A percentile compares a stretch with the other conserved stretches of the same genome.
Evolutionary conservation across 352 stramenopile species (phyloP).

Genomic region (Peronosclerospora sorghi): DNA sequence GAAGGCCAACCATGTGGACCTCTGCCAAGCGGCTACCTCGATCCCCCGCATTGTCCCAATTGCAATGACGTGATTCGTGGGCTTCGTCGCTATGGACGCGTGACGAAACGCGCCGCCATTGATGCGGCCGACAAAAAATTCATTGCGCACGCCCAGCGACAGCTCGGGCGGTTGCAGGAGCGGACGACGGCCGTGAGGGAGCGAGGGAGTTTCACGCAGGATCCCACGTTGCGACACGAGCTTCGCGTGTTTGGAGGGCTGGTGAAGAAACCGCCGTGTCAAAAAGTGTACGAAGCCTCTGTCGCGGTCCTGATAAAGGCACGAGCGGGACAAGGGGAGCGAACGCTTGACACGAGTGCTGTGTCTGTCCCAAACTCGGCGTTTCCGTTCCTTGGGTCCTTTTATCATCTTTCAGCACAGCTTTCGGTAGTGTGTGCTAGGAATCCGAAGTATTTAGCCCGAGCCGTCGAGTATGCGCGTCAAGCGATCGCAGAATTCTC

Average conservation of each 20-base stretch:
- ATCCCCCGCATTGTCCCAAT: slow-evolving; percentile 31
- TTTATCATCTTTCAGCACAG: slow-evolving; percentile 18
- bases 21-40: slow-evolving; percentile 17
- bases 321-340: slow-evolving; percentile 14
- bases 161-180: slow-evolving; percentile 14
- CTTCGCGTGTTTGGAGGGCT: slow-evolving; percentile 10
- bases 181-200: slow-evolving; percentile 10
- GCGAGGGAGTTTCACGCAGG: slow-evolving; percentile 4
- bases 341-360: slow-evolving; percentile 11
- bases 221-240: slow-evolving; percentile 14
- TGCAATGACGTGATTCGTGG: slow-evolving; percentile 31
- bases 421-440: slow-evolving; percentile 4
- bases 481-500: slow-evolving; percentile 10
- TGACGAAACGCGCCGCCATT: slow-evolving; percentile 31
- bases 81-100: slow-evolving; percentile 30
- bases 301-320: slow-evolving; percentile 17
- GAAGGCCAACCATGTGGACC: slow-evolving; percentile 12
- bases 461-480: slow-evolving; percentile 7
- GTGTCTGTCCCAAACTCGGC: slow-evolving; percentile 23
- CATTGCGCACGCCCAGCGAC: slow-evolving; percentile 19
- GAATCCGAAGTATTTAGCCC: not conserved
- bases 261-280: slow-evolving; percentile 19
- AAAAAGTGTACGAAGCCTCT: slow-evolving; percentile 25
- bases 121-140: slow-evolving; percentile 39
- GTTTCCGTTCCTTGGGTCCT: slow-evolving; percentile 23